Conservation (phyloP, 2,329 filamentous ascomycete species). For the Cladophialophora carrionii region DNA sequence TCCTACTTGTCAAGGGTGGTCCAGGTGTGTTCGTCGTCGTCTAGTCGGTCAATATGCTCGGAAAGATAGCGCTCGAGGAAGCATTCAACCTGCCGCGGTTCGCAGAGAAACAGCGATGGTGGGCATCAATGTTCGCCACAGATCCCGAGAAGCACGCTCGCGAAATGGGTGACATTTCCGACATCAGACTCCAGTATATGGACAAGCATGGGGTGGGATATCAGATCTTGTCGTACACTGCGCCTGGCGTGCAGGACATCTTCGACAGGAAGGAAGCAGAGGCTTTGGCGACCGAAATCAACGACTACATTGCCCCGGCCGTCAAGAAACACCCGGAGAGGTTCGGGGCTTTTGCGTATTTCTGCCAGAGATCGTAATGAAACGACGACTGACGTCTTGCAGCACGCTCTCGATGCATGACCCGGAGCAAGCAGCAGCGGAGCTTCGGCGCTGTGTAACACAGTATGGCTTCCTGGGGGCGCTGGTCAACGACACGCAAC, state of each 20-base stretch:
- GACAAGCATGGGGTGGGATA: slow-evolving; percentile 41
- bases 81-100: slow-evolving; percentile 51
- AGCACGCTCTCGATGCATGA: slow-evolving; percentile 50
- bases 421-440: slow-evolving; percentile 46
- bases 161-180: slow-evolving; percentile 53
- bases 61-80: slow-evolving; percentile 57
- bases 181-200: slow-evolving; percentile 33
- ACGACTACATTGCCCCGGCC: slow-evolving; percentile 39
- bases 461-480: slow-evolving; percentile 65
- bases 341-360: slow-evolving; percentile 48
- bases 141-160: slow-evolving; percentile 61
- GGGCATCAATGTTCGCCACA: slow-evolving; percentile 63
- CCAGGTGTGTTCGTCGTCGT: neutral
- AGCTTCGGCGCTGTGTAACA: slow-evolving; percentile 55
- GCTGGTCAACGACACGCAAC: slow-evolving; percentile 65
- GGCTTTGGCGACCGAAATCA: slow-evolving; percentile 38
- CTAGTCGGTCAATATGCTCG: slow-evolving; percentile 38
- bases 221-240: slow-evolving; percentile 40
- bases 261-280: slow-evolving; percentile 39
- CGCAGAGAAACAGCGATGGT: slow-evolving; percentile 63
- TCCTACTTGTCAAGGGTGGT: neutral
- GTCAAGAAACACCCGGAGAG: slow-evolving; percentile 43
- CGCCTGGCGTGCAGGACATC: slow-evolving; percentile 41
- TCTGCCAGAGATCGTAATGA: neutral
- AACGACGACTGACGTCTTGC: neutral